Percentiles rank a stretch among this genome's conserved stretches.
phyloP scores from a whole-genome alignment of 176 grass and related monocot species.

The Dactylis glomerata region DNA sequence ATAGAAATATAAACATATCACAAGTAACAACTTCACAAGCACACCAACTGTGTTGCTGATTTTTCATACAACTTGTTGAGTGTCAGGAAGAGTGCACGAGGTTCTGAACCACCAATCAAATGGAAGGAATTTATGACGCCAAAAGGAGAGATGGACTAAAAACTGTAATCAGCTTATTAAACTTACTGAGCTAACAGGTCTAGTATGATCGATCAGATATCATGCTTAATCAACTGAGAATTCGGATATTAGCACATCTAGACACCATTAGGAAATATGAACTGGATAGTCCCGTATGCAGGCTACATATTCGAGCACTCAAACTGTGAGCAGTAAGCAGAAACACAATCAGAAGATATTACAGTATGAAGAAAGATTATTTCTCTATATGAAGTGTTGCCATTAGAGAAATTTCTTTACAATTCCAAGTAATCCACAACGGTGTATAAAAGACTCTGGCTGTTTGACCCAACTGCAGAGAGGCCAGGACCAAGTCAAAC shows the following conservation, averaged over 20 bases:
- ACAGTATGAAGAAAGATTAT: not conserved
- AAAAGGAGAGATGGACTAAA: not conserved
- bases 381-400: not conserved
- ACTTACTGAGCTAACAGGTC: not conserved
- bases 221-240: not conserved
- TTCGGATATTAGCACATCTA: not conserved
- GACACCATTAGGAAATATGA: not conserved
- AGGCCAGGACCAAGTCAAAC: constrained; percentile 12
- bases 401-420: not conserved
- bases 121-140: not conserved
- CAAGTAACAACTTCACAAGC: not conserved
- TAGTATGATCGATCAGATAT: not conserved
- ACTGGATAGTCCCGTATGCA: not conserved
- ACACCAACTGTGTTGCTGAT: not conserved
- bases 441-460: not conserved
- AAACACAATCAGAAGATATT: not conserved
- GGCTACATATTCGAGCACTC: not conserved
- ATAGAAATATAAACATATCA: not conserved
- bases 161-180: not conserved
- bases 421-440: not conserved
- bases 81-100: not conserved
- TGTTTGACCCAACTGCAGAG: not conserved
- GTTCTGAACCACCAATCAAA: not conserved
- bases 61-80: not conserved
- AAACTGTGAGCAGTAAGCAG: not conserved